Evolutionary conservation across 805 yeast species (phyloP).

Genomic region (Monosporozyma unispora): DNA sequence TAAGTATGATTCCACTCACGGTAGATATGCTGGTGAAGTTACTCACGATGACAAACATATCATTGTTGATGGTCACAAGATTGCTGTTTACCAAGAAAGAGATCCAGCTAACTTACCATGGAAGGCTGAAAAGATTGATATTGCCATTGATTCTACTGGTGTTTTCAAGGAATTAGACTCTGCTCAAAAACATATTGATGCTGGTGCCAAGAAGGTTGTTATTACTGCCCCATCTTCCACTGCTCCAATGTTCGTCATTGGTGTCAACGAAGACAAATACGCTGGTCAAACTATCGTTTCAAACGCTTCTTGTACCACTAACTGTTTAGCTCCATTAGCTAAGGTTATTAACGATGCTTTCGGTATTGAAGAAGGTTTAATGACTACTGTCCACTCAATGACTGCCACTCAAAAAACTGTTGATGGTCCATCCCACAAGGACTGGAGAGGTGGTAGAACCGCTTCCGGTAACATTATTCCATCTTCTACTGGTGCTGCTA

Average conservation of each 20-base stretch:
- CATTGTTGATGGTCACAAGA: slow-evolving; percentile 43
- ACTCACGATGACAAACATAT: slow-evolving; percentile 42
- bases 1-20: slow-evolving; percentile 69
- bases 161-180: slow-evolving; percentile 56
- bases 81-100: slow-evolving; percentile 50
- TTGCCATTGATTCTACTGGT: slow-evolving; percentile 64
- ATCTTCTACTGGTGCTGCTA: slow-evolving; percentile 70
- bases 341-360: slow-evolving; percentile 55
- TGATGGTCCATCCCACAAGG: slow-evolving; percentile 70
- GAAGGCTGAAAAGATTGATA: slow-evolving; percentile 54
- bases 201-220: slow-evolving; percentile 66
- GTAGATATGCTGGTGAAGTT: slow-evolving; percentile 52
- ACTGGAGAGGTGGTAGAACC: slow-evolving; percentile 76
- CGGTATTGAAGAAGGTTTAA: slow-evolving; percentile 64
- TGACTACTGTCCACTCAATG: slow-evolving; percentile 67
- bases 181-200: slow-evolving; percentile 59
- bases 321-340: slow-evolving; percentile 67
- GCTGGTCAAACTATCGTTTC: slow-evolving; percentile 50
- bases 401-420: slow-evolving; percentile 68
- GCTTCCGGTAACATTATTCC: slow-evolving; percentile 69
- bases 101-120: slow-evolving; percentile 63
- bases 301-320: slow-evolving; percentile 67
- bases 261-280: slow-evolving; percentile 57
- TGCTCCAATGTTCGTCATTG: slow-evolving; percentile 66
- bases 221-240: slow-evolving; percentile 65